phyloP scores from a whole-genome alignment of 139 green algal genomes.

The Tetraselmis striata region DNA sequence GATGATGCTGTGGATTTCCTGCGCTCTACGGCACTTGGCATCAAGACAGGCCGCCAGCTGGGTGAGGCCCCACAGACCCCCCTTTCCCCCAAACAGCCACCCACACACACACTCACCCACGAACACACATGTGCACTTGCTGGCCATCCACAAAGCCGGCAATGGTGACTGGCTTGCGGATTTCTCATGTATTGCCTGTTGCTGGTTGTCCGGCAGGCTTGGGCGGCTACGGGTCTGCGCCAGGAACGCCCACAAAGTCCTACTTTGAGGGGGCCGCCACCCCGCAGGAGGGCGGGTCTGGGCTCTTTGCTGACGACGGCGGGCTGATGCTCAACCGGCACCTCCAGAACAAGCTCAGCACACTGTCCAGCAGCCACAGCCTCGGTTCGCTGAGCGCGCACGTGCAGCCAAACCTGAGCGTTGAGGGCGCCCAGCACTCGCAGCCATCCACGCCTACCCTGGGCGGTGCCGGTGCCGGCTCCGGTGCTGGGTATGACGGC shows the following conservation, averaged over 20 bases:
- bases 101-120: neutral
- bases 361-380: neutral
- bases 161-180: too few species aligned
- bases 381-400: neutral
- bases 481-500: too few species aligned
- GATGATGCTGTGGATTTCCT: neutral
- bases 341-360: neutral
- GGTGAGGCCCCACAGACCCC: neutral
- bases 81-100: neutral
- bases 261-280: neutral
- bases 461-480: too few species aligned
- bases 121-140: neutral
- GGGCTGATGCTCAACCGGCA: neutral
- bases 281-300: neutral
- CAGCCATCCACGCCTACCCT: neutral
- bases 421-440: neutral
- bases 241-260: neutral
- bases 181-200: too few species aligned
- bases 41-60: neutral
- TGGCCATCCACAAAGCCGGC: too few species aligned
- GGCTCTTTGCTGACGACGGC: neutral
- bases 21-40: neutral
- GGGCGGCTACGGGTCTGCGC: neutral
- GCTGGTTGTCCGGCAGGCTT: neutral
- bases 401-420: neutral